Evolutionary conservation across 345 rosid genomes (phyloP), one percentile per base, ranked within the genome.

Genomic region (Sonneratia caseolaris): DNA sequence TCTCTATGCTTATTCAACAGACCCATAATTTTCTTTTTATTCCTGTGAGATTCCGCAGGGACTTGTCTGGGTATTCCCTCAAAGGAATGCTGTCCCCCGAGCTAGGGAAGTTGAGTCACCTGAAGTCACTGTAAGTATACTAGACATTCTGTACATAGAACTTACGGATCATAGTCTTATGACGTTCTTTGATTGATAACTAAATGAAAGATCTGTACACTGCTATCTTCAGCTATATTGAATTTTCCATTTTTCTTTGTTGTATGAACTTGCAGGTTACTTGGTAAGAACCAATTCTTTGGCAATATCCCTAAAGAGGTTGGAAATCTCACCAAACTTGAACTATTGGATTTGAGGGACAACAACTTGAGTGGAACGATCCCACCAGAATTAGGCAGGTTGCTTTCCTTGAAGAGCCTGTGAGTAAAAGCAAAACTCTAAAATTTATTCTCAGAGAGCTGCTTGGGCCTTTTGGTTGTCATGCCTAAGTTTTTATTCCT

Each of bases 281-380:
- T 88, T 42, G 27, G 64, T 64, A 85, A 76, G 75, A 95, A 95
- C 81, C 72, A 47, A 59, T 80, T 95, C 75, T 87, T 66, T 57
- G 99, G 92, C 57, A 55, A 72, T 38, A 87, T 95, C 73, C 96
- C 99, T 24, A 80, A 76, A 68, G 97, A 92, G 76, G 77, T 87
- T 68, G 92, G 86, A 68, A 80, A 69, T 7, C 90, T 95, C 24
- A 59, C 70, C 2, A 80, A 81, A 72, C 77, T 92, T 21, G 85
- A 90, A 77, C 40, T 87, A 16, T 80, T 90, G 84, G 97, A 92
- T 79, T 80, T 90, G 69, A 84, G 91, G 76, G 83, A 85, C 49
- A 95, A 92, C 76, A 79, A 86, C 75, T 79, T 95, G 68, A 76
- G 69, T 66, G 98, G 98, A 77, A 78, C 38, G 38, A 79, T 95